Base-by-base conservation (phyloP, 2,329 filamentous ascomycete genomes). In the Monilinia fructicola region DNA sequence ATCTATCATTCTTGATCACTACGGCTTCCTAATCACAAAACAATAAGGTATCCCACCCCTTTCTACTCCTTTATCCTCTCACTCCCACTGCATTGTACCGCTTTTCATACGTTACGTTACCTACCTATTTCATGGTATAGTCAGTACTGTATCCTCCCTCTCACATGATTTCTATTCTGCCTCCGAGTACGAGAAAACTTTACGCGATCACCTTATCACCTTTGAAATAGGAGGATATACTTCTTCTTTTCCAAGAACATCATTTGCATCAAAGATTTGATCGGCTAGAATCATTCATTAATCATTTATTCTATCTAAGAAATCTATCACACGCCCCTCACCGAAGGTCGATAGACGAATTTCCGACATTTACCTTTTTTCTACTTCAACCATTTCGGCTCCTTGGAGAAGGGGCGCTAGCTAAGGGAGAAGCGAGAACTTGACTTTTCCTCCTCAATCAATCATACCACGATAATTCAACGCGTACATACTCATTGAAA, bases 401-500 rank as follows among this genome's bases (percentile, higher is more conserved):
- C 40, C 40, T 42, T 42, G 40, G 54, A 58, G 56, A 59, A 67
- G 64, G 67, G 67, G 67, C 58, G 44, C 58, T 61, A 61, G 44
- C 58, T 61, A 61, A 61, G 58, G 58, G 58, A 61, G 55, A 66
- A 66, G 64, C 69, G 66, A 70, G 67, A 65, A 54, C 64, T 61
- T 61, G 54, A 60, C 64, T 69, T 63, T 67, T 61, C 68, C 62
- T 59, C 58, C 67, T 58, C 67, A 58, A 64, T 31, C 55, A 61
- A 55, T 54, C 62, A 66, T 62, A 61, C 44, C 52, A n/a, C 62
- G 60, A 64, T 61, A 58, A 60, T 55, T 59, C 66, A 70, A 69
- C 72, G 68, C 71, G 71, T 67, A 54, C 54, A 44, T 28, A 58
- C 54, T 54, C 21, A 63, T 66, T 59, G 56, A 63, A 42, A 69